These are phyloP conservation scores for Solanum aculeatissimum DNA, from an alignment of 305 asterid genomes.

Conservation along the genomic window DNA sequence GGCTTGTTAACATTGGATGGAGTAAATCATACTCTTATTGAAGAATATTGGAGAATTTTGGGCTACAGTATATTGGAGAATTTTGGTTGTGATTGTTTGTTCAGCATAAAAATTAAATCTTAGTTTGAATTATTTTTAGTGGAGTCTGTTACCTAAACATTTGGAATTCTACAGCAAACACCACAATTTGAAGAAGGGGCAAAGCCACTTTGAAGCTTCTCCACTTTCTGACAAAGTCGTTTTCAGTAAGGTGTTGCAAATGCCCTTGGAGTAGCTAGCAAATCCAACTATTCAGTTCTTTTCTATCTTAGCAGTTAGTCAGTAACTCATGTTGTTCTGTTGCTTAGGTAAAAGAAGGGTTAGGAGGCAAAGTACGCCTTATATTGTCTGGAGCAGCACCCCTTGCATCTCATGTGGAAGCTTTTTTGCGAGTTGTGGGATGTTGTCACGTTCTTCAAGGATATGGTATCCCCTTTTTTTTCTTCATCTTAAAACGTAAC, in stretches of 20 bases:
- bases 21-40: neutral
- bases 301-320: conserved; percentile 3
- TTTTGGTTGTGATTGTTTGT: neutral
- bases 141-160: neutral
- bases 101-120: neutral
- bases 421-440: conserved; percentile 64
- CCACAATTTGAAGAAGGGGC: conserved; percentile 59
- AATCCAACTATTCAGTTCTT: neutral
- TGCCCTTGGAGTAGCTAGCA: conserved; percentile 4
- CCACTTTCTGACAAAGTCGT: conserved; percentile 62
- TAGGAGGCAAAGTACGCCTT: conserved; percentile 76
- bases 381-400: conserved; percentile 96
- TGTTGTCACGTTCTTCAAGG: conserved; percentile 82
- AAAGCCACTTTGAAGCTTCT: conserved; percentile 63
- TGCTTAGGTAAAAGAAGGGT: conserved; percentile 74
- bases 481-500: neutral
- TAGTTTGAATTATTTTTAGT: neutral
- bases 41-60: neutral
- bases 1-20: neutral
- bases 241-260: conserved; percentile 56
- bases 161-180: conserved; percentile 40
- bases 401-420: conserved; percentile 87
- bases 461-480: conserved; percentile 46
- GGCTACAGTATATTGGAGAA: neutral
- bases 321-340: neutral